Conservation (phyloP, 2,329 filamentous ascomycete species). For the Arthrobotrys sphaeroides region DNA sequence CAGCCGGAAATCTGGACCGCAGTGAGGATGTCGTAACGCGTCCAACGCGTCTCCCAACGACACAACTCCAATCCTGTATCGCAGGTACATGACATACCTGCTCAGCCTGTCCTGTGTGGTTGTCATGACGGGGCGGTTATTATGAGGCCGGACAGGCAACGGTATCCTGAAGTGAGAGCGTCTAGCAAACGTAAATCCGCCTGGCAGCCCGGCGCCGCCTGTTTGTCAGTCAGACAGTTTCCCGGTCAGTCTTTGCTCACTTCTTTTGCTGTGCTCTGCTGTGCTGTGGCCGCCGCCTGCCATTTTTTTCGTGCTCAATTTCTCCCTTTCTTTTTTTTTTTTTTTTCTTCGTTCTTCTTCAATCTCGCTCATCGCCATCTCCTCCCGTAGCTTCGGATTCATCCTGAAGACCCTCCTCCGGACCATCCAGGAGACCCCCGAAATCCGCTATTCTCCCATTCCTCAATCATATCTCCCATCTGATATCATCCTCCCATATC, state of each 20-base stretch:
- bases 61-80: too few species aligned
- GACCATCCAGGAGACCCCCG: constrained; percentile 52
- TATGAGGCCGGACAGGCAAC: too few species aligned
- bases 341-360: neutral
- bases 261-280: too few species aligned
- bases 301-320: constrained; percentile 1
- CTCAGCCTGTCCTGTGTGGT: too few species aligned
- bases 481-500: neutral
- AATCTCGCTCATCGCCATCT: constrained; percentile 7
- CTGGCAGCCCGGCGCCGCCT: neutral
- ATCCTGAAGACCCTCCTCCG: constrained; percentile 47
- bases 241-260: constrained; percentile 20
- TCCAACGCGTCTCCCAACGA: too few species aligned
- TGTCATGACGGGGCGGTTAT: too few species aligned
- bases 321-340: constrained; percentile 17
- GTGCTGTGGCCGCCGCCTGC: too few species aligned
- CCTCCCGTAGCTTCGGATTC: constrained; percentile 30
- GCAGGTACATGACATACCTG: too few species aligned
- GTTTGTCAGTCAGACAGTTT: constrained; percentile 10
- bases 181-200: too few species aligned
- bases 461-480: constrained; percentile 54
- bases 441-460: constrained; percentile 54
- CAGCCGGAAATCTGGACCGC: too few species aligned
- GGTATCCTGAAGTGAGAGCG: too few species aligned
- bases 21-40: too few species aligned